These are phyloP conservation scores for Porcisia deanei DNA, from an alignment of 208 protist genomes.

Conservation along the genomic window DNA sequence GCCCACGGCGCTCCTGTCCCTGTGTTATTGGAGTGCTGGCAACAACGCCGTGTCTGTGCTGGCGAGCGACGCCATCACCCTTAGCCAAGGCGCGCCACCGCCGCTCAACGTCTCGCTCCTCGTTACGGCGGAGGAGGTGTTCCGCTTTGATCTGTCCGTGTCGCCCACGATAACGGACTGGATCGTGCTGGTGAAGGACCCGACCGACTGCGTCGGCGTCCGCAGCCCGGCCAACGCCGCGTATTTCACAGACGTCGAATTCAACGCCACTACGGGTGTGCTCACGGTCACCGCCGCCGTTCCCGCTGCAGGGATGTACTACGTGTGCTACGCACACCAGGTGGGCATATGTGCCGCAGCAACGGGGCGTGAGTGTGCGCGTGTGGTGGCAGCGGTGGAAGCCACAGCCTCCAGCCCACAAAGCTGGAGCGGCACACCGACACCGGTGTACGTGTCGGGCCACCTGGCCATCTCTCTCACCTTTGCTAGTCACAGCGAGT, in stretches of 20 bases:
- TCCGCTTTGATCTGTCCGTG: constrained; percentile 48
- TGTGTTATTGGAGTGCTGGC: constrained; percentile 67
- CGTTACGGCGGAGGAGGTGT: constrained; percentile 40
- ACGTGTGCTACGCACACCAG: constrained; percentile 80
- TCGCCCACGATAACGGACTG: constrained; percentile 56
- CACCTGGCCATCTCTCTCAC: constrained; percentile 35
- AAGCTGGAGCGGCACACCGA: constrained; percentile 57
- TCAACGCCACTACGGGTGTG: constrained; percentile 19
- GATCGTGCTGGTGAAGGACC: constrained; percentile 53
- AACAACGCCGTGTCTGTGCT: constrained; percentile 47
- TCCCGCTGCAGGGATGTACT: constrained; percentile 57
- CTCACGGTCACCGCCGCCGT: constrained; percentile 52
- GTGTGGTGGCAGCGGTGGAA: constrained; percentile 65
- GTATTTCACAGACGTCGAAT: constrained; percentile 34
- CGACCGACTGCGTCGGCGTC: constrained; percentile 47
- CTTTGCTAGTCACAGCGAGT: constrained; percentile 28
- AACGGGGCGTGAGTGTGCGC: constrained; percentile 59
- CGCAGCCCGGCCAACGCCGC: constrained; percentile 32
- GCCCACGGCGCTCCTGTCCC: constrained; percentile 23
- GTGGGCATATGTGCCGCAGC: constrained; percentile 34
- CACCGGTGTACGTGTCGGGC: constrained; percentile 58
- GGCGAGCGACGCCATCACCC: constrained; percentile 33
- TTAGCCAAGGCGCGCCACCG: constrained; percentile 51
- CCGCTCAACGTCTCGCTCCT: constrained; percentile 35
- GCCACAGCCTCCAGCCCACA: constrained; percentile 46